phyloP scores from a whole-genome alignment of 441 rosid genomes.

The Syzygium syzygioides region DNA sequence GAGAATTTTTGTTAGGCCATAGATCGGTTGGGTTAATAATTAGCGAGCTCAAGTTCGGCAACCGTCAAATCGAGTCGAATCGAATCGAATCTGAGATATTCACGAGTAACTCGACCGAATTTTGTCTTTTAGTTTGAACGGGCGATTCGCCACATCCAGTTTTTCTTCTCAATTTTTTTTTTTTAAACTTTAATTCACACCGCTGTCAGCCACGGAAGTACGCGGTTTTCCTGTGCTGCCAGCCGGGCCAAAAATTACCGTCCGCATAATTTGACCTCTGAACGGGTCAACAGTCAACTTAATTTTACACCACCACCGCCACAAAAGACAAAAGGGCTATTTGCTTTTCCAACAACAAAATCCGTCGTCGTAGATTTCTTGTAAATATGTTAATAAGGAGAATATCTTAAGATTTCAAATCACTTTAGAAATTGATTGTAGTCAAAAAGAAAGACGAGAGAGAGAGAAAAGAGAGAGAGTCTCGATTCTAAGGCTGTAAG shows the following conservation, averaged over 20 bases:
- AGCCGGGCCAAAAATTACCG: neutral
- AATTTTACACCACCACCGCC: neutral
- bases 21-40: neutral
- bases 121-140: neutral
- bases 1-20: neutral
- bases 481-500: neutral
- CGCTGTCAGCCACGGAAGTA: neutral
- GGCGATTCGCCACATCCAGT: neutral
- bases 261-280: neutral
- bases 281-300: neutral
- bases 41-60: fast-evolving
- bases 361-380: neutral
- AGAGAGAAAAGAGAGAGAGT: neutral
- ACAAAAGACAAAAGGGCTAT: neutral
- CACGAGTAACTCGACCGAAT: neutral
- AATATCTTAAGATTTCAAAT: neutral
- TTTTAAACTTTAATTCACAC: neutral
- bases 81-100: no score
- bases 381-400: neutral
- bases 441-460: neutral
- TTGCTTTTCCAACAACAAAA: neutral
- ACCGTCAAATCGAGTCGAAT: neutral
- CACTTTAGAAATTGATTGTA: neutral
- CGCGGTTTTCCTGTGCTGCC: neutral
- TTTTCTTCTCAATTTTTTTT: neutral